phyloP scores from a whole-genome alignment of 2,329 filamentous ascomycete species.

The Colletotrichum chlorophyti region DNA sequence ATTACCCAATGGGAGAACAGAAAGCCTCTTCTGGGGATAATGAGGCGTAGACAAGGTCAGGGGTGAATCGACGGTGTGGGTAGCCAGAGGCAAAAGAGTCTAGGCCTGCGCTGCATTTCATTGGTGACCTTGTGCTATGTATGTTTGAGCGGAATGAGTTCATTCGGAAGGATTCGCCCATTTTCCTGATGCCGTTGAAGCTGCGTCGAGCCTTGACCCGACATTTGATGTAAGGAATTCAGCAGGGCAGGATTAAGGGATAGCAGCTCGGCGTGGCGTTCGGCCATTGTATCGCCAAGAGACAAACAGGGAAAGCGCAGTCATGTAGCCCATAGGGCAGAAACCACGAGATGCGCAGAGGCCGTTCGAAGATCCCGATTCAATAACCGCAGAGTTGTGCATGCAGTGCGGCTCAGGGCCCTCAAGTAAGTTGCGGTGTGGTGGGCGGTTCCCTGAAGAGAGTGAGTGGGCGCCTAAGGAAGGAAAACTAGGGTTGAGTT shows the following conservation, averaged over 20 bases:
- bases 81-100: constrained; percentile 18
- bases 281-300: constrained; percentile 13
- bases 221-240: background rate
- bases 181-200: constrained; percentile 1
- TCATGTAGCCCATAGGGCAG: background rate
- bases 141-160: no score
- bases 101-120: constrained; percentile 2
- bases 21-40: constrained; percentile 18
- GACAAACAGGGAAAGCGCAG: background rate
- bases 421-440: constrained; percentile 25
- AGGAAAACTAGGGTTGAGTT: no score
- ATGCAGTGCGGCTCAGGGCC: background rate
- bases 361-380: background rate
- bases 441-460: constrained; percentile 12
- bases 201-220: background rate
- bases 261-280: constrained; percentile 10
- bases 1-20: constrained; percentile 19
- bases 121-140: no score
- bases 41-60: constrained; percentile 18
- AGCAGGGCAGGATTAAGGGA: background rate
- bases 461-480: no score
- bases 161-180: background rate
- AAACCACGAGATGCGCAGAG: background rate
- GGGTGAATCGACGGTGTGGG: constrained; percentile 18
- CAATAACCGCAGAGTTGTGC: constrained; percentile 13